Conservation (phyloP, 1,284 basidiomycete genomes). For the Malassezia equina region DNA sequence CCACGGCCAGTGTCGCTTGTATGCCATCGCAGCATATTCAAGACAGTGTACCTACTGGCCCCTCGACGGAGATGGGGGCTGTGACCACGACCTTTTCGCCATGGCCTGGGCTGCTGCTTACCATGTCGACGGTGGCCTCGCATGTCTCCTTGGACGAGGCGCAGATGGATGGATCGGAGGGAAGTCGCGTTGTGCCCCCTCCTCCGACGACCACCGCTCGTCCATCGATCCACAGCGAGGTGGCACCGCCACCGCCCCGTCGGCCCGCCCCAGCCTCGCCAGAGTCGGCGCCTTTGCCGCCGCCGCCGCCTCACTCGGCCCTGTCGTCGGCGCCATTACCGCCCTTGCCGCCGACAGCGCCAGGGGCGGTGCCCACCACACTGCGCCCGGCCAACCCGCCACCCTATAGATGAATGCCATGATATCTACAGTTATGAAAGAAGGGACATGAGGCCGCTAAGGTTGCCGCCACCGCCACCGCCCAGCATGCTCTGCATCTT, state of each 20-base stretch:
- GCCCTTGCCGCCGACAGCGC: background rate
- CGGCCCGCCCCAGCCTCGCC: background rate
- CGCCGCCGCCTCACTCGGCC: no score
- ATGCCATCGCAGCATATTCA: slow-evolving; percentile 9
- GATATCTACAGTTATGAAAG: background rate
- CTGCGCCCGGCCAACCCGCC: background rate
- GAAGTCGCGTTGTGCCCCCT: background rate
- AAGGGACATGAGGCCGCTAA: background rate
- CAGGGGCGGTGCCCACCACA: background rate
- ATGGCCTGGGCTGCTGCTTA: slow-evolving; percentile 16
- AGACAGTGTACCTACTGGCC: background rate
- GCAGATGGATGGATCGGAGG: background rate
- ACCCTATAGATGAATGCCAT: background rate
- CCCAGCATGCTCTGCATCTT: slow-evolving; percentile 13
- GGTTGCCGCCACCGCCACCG: slow-evolving; percentile 2
- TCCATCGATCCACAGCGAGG: background rate
- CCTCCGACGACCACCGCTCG: background rate
- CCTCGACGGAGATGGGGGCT: slow-evolving; percentile 4
- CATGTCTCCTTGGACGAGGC: background rate
- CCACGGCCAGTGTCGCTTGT: slow-evolving; percentile 4
- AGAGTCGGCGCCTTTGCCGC: background rate
- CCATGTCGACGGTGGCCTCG: slow-evolving; percentile 9
- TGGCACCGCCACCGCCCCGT: slow-evolving; percentile 11
- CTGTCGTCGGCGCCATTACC: background rate
- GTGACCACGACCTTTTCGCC: slow-evolving; percentile 16